A percentile compares a stretch with the other conserved stretches of the same genome.
Evolutionary conservation across 257 asterid species (phyloP).

Genomic region (Paraleonurus japonicus): DNA sequence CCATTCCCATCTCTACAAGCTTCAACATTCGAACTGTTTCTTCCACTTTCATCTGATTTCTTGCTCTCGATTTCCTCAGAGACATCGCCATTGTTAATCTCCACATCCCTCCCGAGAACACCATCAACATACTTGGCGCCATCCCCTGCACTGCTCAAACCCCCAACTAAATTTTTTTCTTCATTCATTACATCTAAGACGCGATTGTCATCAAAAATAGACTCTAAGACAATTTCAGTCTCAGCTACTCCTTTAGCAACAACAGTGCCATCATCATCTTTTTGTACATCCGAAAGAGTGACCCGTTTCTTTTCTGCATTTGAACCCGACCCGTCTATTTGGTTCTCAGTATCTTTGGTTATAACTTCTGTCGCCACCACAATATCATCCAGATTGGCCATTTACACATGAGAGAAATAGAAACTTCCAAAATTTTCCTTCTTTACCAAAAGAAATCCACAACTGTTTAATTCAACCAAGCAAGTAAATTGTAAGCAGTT

Average conservation of each 20-base stretch:
- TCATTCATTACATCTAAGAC: not conserved
- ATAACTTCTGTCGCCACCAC: constrained; percentile 19
- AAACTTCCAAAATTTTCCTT: not conserved
- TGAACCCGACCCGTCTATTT: constrained; percentile 14
- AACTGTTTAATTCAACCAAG: not conserved
- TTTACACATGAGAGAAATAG: constrained; percentile 7
- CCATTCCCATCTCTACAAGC: not conserved
- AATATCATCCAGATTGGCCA: constrained; percentile 27
- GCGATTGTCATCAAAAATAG: not conserved
- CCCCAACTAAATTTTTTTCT: not conserved
- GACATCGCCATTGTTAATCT: not conserved
- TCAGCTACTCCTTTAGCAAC: not conserved
- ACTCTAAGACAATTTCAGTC: not conserved
- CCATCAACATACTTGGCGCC: not conserved
- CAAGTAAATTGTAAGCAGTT: constrained; percentile 8
- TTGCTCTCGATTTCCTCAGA: not conserved
- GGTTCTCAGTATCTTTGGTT: constrained; percentile 20
- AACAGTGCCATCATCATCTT: constrained; percentile 18
- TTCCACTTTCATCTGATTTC: not conserved
- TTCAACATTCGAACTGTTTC: not conserved
- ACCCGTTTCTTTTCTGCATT: not conserved
- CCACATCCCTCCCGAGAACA: not conserved
- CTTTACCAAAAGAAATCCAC: not conserved
- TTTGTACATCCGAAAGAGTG: constrained; percentile 4
- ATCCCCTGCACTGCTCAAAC: not conserved